These are phyloP conservation scores for Petunia hybrid DNA, from an alignment of 305 asterid genomes.

Conservation along the genomic window DNA sequence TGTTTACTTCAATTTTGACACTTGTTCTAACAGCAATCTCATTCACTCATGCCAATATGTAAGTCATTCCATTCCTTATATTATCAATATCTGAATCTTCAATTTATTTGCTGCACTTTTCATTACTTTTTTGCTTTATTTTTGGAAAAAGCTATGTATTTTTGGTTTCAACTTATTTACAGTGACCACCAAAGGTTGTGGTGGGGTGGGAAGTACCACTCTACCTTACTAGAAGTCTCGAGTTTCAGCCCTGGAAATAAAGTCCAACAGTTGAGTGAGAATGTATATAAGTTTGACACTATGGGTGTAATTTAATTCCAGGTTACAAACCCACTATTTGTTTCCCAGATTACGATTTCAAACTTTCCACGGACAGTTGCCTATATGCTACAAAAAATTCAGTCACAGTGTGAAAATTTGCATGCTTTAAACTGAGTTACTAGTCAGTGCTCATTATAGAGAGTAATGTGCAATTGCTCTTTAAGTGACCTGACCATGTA, in stretches of 20 bases:
- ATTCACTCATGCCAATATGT: constrained; percentile 11
- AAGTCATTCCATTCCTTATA: background rate
- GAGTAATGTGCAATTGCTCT: background rate
- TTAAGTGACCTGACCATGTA: background rate
- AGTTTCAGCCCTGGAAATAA: too few species aligned
- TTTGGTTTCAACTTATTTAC: background rate
- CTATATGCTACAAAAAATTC: background rate
- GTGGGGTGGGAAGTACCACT: too few species aligned
- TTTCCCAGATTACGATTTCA: background rate
- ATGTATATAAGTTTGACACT: background rate
- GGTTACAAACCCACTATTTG: background rate
- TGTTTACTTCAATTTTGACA: background rate
- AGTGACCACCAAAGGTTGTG: background rate
- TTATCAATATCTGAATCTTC: background rate
- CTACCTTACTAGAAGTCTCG: too few species aligned
- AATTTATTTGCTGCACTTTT: background rate
- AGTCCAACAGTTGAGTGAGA: background rate
- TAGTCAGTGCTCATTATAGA: background rate
- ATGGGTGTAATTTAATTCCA: background rate
- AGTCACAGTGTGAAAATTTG: background rate
- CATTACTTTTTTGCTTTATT: background rate
- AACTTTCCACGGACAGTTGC: background rate
- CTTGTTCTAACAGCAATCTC: background rate
- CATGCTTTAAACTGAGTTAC: background rate
- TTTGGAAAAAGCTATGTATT: background rate